These are phyloP conservation scores for Gyrodon lividus DNA, from an alignment of 768 basidiomycete species.

Conservation along the genomic window DNA sequence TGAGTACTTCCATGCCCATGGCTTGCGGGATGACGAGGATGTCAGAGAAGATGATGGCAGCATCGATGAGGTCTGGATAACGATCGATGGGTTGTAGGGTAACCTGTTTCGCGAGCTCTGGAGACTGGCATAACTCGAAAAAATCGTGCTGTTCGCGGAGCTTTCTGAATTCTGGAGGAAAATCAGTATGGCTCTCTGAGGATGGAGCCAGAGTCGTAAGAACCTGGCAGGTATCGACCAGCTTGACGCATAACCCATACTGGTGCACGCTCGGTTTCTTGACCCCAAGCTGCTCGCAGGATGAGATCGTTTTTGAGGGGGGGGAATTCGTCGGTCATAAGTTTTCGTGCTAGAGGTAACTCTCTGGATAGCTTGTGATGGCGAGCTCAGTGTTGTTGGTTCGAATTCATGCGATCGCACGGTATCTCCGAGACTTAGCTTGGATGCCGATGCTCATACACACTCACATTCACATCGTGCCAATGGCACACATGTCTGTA, in stretches of 20 bases:
- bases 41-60: conserved; percentile 97
- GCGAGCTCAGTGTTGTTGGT: no score
- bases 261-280: conserved; percentile 88
- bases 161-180: conserved; percentile 75
- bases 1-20: conserved; percentile 92
- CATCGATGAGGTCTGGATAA: conserved; percentile 85
- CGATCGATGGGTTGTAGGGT: conserved; percentile 93
- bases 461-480: no score
- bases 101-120: conserved; percentile 83
- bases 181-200: neutral
- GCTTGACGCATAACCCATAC: conserved; percentile 99
- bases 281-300: conserved; percentile 86
- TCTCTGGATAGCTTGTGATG: neutral
- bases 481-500: neutral
- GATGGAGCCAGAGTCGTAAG: conserved; percentile 16
- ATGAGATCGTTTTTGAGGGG: conserved; percentile 84
- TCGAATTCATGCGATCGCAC: neutral
- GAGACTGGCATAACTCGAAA: conserved; percentile 93
- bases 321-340: conserved; percentile 54
- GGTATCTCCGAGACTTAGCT: neutral
- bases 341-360: neutral
- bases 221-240: conserved; percentile 92
- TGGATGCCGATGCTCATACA: no score
- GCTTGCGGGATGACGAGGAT: conserved; percentile 98
- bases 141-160: conserved; percentile 87